phyloP scores from a whole-genome alignment of 306 rosid genomes.

The Vigna angularis region DNA sequence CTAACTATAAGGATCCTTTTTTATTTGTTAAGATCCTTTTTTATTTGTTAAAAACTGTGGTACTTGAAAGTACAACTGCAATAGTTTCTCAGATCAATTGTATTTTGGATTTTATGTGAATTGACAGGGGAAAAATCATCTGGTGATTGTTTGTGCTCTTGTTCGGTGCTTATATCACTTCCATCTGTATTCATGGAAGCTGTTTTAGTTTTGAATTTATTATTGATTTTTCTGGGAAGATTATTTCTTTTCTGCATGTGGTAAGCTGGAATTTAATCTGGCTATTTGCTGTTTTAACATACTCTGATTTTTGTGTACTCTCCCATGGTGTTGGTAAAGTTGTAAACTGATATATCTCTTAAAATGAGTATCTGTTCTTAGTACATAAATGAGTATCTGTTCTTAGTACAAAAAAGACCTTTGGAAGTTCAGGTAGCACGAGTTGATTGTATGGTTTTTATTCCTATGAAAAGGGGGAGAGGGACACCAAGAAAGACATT shows the following conservation, averaged over 20 bases:
- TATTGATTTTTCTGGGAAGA: background rate
- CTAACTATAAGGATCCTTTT: background rate
- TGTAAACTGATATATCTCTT: background rate
- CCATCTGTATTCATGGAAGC: conserved; percentile 1
- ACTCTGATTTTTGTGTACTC: background rate
- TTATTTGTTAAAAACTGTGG: no score
- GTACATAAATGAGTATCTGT: conserved; percentile 23
- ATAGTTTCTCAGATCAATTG: conserved; percentile 10
- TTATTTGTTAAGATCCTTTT: no score
- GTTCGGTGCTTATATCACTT: background rate
- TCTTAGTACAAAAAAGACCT: background rate
- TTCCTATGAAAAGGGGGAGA: background rate
- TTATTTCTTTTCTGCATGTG: conserved; percentile 24
- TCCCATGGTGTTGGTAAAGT: background rate
- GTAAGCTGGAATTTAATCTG: conserved; percentile 20
- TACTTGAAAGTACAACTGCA: background rate
- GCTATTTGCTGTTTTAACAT: conserved; percentile 26
- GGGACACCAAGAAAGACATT: background rate
- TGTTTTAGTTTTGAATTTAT: background rate
- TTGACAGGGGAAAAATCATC: background rate
- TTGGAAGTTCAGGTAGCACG: background rate
- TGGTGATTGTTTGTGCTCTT: background rate
- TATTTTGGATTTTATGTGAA: conserved; percentile 4
- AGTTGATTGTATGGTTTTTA: background rate
- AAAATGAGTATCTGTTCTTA: conserved; percentile 26